Base-by-base conservation (phyloP, 2,329 filamentous ascomycete genomes). In the Colletotrichum chrysophilum region DNA sequence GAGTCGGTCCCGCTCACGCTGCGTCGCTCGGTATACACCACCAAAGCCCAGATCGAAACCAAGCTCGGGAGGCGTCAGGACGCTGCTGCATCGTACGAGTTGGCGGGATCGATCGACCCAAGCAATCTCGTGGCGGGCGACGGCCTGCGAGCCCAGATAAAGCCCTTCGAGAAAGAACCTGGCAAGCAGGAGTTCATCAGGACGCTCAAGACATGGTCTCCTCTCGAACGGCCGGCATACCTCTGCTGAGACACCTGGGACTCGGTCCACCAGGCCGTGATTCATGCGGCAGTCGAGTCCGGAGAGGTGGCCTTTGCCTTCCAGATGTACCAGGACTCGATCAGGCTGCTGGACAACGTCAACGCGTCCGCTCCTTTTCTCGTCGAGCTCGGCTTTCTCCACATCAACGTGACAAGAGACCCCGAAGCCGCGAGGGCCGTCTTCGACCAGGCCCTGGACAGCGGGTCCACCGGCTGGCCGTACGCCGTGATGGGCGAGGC, bases 151-250 rank as follows among this genome's bases (percentile, higher is more conserved):
- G 78, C 78, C 26, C 80, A 82, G 43, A 71, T 82, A 2, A 34
- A 65, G 38, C 81, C 3, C 77, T 77, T 18, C 18, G 26, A 77
- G 2, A 74, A 78, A 2, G 28, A 77, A 8, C 65, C 70, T 3
- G 76, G 79, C 7, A 70, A 74, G 8, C 43, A 30, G 30, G 58
- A 1, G 78, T 24, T 78, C 32, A 77, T 82, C 8, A 68, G 60
- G 1, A 74, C 65, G 2, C 66, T 83, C 1, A 82, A 82, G 55
- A 52, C 34, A 0, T 83, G 80, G 80, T 79, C 48, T 24, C 75
- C 79, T 0, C 36, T 82, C 3, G 80, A 83, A 52, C 77, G 80
- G 3, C 75, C 83, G 4, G 80, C 80, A 0, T 83, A 80, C 77
- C 38, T 83, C 9, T 77, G 79, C 1, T 79, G 77, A 38, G 62